Base-by-base conservation (phyloP, 257 asterid species). In the Thymus mandschuricus region DNA sequence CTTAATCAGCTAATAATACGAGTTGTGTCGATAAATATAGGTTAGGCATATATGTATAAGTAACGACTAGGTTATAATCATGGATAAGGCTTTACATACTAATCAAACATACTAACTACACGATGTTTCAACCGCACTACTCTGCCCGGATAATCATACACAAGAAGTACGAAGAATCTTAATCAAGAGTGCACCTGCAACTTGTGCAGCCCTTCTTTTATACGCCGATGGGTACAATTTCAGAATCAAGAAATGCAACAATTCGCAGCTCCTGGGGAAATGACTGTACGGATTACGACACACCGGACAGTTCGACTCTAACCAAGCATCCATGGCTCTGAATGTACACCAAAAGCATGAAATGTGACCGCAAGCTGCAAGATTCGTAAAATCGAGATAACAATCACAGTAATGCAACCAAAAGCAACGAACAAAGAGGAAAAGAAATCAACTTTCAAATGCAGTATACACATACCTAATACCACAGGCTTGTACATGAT, bases 331-430 rank as follows among this genome's bases (percentile, higher is more conserved):
- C 92, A 89, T 83, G 11, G 89, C 85, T 33, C 75, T 77, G 76
- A 58, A 81, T 65, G 80, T 72, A 78, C 92, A 86, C 96, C 96
- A 86, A 71, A 86, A 86, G 77, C 96, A 89, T 8, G 92, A 87
- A 71, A 85, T 76, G 75, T 86, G 96, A 9, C 96, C 92, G 80
- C 96, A 89, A 46, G 83, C 96, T 85, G 81, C 77, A 80, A 50
- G 52, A 75, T 56, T 6, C 8, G 11, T 6, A 5, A 33, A 86
- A 72, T 82, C 76, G 62, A 85, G 81, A 6, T 83, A 86, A 81
- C 5, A 38, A 7, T 1, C 0, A 38, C 6, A 46, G 11, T 46
- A 66, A 81, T 71, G 74, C 84, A 87, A 6, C 91, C 88, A 84
- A 91, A 86, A 34, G 82, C 95, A 81, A 79, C 78, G 79, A 41